Evolutionary conservation across 1,139 yeast species (phyloP).

Genomic region (Debaryomyces fabryi): DNA sequence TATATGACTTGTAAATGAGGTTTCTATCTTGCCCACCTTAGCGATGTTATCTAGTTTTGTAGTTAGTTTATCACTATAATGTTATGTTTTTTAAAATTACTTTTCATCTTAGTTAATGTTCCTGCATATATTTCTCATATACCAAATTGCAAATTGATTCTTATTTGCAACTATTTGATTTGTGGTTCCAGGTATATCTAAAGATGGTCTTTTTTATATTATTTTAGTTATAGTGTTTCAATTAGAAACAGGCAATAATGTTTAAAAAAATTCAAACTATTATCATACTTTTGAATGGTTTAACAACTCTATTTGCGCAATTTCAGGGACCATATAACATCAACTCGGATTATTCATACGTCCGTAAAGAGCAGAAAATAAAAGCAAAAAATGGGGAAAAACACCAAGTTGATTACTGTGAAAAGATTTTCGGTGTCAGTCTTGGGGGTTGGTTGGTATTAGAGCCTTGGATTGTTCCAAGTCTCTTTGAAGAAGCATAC

Average conservation of each 20-base stretch:
- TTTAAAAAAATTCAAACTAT: not conserved
- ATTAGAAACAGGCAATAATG: not conserved
- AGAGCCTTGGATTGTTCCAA: slow-evolving; percentile 34
- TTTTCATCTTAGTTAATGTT: not conserved
- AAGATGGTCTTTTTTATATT: not conserved
- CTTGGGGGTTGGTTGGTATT: slow-evolving; percentile 33
- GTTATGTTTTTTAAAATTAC: slow-evolving; percentile 8
- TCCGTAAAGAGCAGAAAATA: slow-evolving; percentile 1
- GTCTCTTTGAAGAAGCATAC: slow-evolving; percentile 20
- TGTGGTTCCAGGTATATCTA: slow-evolving; percentile 1
- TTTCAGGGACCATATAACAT: slow-evolving; percentile 1
- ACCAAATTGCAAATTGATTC: not conserved
- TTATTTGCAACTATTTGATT: slow-evolving; percentile 6
- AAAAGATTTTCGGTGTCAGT: slow-evolving; percentile 24
- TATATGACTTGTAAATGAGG: slow-evolving; percentile 3
- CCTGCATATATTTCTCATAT: slow-evolving; percentile 1
- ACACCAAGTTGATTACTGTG: not conserved
- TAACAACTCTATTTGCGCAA: not conserved
- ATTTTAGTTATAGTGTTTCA: not conserved
- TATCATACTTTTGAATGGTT: not conserved
- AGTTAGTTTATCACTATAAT: slow-evolving; percentile 2
- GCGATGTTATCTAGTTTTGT: not conserved
- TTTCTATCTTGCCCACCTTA: not conserved
- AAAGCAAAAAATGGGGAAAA: not conserved
- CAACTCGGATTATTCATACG: not conserved